Evolutionary conservation across 148 eudicot genomes (phyloP).

Genomic region (Rhododendron ovatum): DNA sequence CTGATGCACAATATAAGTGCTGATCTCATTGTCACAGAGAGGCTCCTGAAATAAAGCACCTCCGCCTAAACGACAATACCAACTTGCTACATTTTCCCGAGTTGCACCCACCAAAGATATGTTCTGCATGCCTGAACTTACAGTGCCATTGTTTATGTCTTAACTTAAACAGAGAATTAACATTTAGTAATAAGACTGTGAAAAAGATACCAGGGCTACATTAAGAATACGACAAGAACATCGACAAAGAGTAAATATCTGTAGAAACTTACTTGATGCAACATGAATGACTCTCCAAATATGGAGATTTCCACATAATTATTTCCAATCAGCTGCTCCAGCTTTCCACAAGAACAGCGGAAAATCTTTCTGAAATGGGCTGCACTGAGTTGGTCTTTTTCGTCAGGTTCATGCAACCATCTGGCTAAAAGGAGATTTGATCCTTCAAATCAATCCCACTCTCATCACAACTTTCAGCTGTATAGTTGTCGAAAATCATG

Average conservation of each 20-base stretch:
- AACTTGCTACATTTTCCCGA: not conserved
- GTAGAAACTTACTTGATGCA: conserved; percentile 79
- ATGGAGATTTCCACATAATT: conserved; percentile 68
- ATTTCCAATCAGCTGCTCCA: conserved; percentile 51
- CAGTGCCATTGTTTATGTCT: not conserved
- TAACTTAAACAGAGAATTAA: not conserved
- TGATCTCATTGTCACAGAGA: not conserved
- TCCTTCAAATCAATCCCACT: conserved; percentile 18
- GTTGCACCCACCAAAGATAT: not conserved
- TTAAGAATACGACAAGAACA: not conserved
- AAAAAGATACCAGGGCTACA: not conserved
- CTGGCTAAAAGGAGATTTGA: conserved; percentile 33
- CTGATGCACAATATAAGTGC: not conserved
- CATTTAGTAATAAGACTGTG: not conserved
- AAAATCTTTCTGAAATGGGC: conserved; percentile 87
- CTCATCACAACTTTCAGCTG: conserved; percentile 20
- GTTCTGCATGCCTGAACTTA: not conserved
- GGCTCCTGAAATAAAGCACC: not conserved
- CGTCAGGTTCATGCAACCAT: conserved; percentile 85
- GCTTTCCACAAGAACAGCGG: conserved; percentile 66
- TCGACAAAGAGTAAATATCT: not conserved
- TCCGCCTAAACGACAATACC: not conserved
- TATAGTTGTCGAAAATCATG: conserved; percentile 16
- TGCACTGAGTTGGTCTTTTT: conserved; percentile 60
- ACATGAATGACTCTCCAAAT: conserved; percentile 89